phyloP scores from a whole-genome alignment of 257 asterid genomes.

The Anisodus acutangulus region DNA sequence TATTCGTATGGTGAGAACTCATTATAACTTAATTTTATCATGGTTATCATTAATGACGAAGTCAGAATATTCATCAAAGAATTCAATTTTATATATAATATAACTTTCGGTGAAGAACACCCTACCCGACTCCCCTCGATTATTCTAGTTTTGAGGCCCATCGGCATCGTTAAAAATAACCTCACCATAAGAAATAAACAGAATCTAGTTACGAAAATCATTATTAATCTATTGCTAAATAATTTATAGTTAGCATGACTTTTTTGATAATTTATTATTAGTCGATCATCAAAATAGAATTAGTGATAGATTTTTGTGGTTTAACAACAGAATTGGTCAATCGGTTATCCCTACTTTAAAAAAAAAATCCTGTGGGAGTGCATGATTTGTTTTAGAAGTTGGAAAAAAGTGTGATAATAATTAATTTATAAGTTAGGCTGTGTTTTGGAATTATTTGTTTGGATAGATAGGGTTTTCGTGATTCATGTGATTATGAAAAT shows the following conservation, averaged over 20 bases:
- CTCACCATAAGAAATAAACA: neutral
- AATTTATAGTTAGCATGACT: neutral
- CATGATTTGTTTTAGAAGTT: neutral
- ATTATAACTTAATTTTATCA: neutral
- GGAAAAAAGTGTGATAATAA: neutral
- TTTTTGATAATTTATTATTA: neutral
- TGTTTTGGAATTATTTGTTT: neutral
- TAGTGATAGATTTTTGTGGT: neutral
- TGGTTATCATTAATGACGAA: neutral
- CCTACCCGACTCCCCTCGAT: neutral
- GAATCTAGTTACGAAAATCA: neutral
- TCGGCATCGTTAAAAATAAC: neutral
- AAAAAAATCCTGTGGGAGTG: neutral
- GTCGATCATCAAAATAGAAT: no score
- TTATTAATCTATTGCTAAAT: fast-evolving
- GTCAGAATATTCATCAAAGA: neutral
- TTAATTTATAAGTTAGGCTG: neutral
- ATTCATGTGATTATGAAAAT: neutral
- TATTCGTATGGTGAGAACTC: neutral
- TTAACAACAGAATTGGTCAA: neutral
- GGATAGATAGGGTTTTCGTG: neutral
- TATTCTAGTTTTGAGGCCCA: neutral
- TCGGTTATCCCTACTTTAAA: neutral
- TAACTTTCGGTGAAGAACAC: neutral
- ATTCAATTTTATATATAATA: neutral